Base-by-base conservation (phyloP, 2,329 filamentous ascomycete species). In the Graphilbum ipis-grandicollis region DNA sequence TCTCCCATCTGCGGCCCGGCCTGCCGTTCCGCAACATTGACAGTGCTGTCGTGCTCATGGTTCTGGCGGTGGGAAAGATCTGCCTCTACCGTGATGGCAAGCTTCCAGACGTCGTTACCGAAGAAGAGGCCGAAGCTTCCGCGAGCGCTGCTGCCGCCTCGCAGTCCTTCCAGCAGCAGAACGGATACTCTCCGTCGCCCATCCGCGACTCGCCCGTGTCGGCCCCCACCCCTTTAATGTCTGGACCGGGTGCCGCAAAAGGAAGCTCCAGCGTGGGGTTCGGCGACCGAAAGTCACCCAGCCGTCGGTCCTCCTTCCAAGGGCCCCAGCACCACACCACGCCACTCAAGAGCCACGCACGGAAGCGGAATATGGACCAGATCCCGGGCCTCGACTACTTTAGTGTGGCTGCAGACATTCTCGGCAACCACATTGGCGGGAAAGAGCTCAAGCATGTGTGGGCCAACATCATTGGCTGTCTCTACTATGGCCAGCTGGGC, bases 351-450 rank as follows among this genome's bases (percentile, higher is more conserved):
- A 36, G 3, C 43, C 25, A 28, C 14, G 15, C 45, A 8, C 40
- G 50, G 7, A 59, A 51, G 44, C 46, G 69, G 46, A 93, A 93
- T 50, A 66, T 90, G 35, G 85, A 96, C 48, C 68, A 80, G 7
- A 80, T 94, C 42, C 88, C 90, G 1, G 90, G 90, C 0, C 61
- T 96, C 40, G 79, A 85, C 22, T 94, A 94, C 52, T 94, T 86
- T 52, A 80, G 81, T 1, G 76, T 81, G 42, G 88, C 85, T 2
- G 79, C 79, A 1, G 79, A 90, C 42, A 93, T 96, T 28, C 60
- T 96, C 14, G 85, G 85, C 5, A 79, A 79, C 40, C 75, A 90
- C 35, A 66, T 75, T 26, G 86, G 81, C 12, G 79, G 79, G 1
- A 81, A 79, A 42, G 80, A 81, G 31, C 63, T 96, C 40, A 76